Evolutionary conservation across 1,139 yeast species (phyloP).

Genomic region (Hyphopichia buzzinii): DNA sequence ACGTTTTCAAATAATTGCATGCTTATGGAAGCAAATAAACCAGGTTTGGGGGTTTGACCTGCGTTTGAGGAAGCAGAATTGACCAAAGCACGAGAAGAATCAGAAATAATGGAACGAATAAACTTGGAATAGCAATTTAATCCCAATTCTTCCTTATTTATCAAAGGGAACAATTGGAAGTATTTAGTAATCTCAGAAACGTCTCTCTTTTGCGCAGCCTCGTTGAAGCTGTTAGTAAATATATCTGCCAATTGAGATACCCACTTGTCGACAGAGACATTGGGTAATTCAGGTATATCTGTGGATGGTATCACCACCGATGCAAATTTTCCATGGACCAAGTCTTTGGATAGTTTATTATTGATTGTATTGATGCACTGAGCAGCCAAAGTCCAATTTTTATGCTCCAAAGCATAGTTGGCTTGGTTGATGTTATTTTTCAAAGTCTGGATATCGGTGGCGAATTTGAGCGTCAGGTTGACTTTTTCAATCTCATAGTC

Average conservation of each 20-base stretch:
- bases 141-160: slow-evolving; percentile 72
- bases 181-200: slow-evolving; percentile 71
- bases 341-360: slow-evolving; percentile 48
- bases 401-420: slow-evolving; percentile 60
- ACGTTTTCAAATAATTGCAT: slow-evolving; percentile 81
- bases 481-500: slow-evolving; percentile 74
- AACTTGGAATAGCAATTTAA: slow-evolving; percentile 78
- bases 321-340: slow-evolving; percentile 69
- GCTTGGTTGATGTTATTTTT: slow-evolving; percentile 67
- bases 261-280: slow-evolving; percentile 55
- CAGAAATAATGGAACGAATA: slow-evolving; percentile 80
- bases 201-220: slow-evolving; percentile 66
- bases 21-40: slow-evolving; percentile 64
- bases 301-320: slow-evolving; percentile 84
- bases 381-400: slow-evolving; percentile 75
- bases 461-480: slow-evolving; percentile 61
- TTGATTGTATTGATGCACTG: slow-evolving; percentile 53
- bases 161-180: slow-evolving; percentile 85
- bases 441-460: slow-evolving; percentile 60
- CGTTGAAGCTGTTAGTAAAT: slow-evolving; percentile 62
- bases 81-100: slow-evolving; percentile 67
- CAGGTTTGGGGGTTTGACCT: slow-evolving; percentile 29
- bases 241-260: slow-evolving; percentile 53
- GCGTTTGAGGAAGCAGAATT: slow-evolving; percentile 32
- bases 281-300: slow-evolving; percentile 84